These are phyloP conservation scores for Fusarium sp. DNA, from an alignment of 2,329 filamentous ascomycete species.

Conservation along the genomic window DNA sequence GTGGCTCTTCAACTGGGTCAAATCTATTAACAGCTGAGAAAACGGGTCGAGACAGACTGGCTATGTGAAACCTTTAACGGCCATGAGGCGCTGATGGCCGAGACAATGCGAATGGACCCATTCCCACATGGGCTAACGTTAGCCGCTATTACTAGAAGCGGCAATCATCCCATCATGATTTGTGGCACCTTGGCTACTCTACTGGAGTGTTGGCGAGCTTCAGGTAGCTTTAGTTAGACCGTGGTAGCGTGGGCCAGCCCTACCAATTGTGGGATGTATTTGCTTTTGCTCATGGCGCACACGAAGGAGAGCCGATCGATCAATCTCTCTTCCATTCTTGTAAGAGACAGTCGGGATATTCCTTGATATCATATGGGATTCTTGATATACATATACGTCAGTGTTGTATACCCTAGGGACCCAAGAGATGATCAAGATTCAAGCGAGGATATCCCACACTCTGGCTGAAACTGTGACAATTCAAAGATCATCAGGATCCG, in stretches of 20 bases:
- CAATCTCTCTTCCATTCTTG: not conserved
- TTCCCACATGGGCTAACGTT: conserved; percentile 24
- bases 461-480: not conserved
- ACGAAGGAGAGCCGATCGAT: not conserved
- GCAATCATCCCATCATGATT: conserved; percentile 26
- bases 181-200: conserved; percentile 15
- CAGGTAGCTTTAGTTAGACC: no score
- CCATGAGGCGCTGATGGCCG: conserved; percentile 25
- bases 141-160: conserved; percentile 33
- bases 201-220: not conserved
- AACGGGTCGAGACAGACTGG: conserved; percentile 2
- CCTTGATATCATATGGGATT: not conserved
- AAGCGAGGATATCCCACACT: not conserved
- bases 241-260: conserved; percentile 20
- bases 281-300: conserved; percentile 15
- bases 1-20: not conserved
- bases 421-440: not conserved
- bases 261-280: conserved; percentile 1
- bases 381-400: not conserved
- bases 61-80: conserved; percentile 32
- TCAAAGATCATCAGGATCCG: not conserved
- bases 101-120: no score
- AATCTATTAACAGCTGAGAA: not conserved
- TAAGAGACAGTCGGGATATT: not conserved
- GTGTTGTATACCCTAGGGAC: not conserved